Evolutionary conservation across 352 stramenopile genomes (phyloP), one percentile per base, ranked within the genome.

Genomic region (Globisporangium iwayamae): DNA sequence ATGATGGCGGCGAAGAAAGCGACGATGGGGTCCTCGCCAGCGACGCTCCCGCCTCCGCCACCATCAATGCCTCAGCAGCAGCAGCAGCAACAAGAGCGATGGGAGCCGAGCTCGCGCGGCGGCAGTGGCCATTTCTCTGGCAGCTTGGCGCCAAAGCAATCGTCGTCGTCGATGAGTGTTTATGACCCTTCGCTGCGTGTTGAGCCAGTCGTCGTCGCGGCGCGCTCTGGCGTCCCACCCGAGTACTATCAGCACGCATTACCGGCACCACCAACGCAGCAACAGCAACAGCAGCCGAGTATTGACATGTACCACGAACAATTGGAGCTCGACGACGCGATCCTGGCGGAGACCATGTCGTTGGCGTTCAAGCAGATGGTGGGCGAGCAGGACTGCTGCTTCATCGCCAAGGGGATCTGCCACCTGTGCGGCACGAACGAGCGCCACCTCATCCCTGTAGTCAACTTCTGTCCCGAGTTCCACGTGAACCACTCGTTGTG

Each of bases 381-480:
- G 36, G 55, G 66, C 0, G 78, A 89, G 54, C 65, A 82, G 46
- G 73, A 87, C 63, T 87, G 81, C 69, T 87, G 77, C 67, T 93
- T 93, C 64, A 76, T 93, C 63, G 81, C 81, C 22, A 87, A 85
- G 28, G 81, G 83, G 18, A 47, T 85, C 18, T 93, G 83, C 55
- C 83, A 93, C 30, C 60, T 93, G 38, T 93, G 83, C 55, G 80
- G 76, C 47, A 58, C 71, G 43, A 74, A 56, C 32, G 74, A 85
- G 46, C 74, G 68, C 7, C 69, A 84, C 50, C 76, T 73, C 36
- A 74, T 89, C 22, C 78, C 83, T 2, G 83, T 93, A 2, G 79
- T 90, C 58, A 93, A 90, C 56, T 93, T 93, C 55, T 93, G 83
- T 53, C 80, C 83, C 6, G 73, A 78, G 60, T 85, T 80, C 10